A percentile compares a stretch with the other conserved stretches of the same genome.
phyloP scores from a whole-genome alignment of 2,329 filamentous ascomycete genomes.

The Xylaria sp. region DNA sequence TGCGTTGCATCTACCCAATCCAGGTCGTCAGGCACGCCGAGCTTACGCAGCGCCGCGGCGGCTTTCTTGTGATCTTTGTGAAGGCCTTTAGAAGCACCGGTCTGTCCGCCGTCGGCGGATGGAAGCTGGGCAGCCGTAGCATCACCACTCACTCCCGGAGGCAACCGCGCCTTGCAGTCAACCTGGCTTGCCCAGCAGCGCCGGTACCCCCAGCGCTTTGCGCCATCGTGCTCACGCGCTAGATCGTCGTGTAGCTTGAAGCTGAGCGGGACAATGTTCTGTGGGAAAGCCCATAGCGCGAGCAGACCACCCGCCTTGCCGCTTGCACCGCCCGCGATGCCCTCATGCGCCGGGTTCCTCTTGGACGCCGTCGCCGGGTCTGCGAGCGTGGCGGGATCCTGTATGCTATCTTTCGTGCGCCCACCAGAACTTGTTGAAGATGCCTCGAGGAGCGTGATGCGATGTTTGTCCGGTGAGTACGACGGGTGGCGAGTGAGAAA shows the following conservation, averaged over 20 bases:
- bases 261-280: slow-evolving; percentile 75
- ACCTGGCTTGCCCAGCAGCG: slow-evolving; percentile 51
- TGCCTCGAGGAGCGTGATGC: slow-evolving; percentile 78
- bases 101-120: slow-evolving; percentile 10
- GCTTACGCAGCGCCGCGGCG: slow-evolving; percentile 41
- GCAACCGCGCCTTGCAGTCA: slow-evolving; percentile 48
- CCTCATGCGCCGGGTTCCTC: slow-evolving; percentile 51
- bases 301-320: slow-evolving; percentile 82
- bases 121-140: neutral
- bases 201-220: slow-evolving; percentile 77
- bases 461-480: slow-evolving; percentile 72
- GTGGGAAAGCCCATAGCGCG: slow-evolving; percentile 79
- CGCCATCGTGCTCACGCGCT: slow-evolving; percentile 74
- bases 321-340: slow-evolving; percentile 78
- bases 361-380: slow-evolving; percentile 43
- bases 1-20: slow-evolving; percentile 73
- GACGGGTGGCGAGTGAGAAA: slow-evolving; percentile 77
- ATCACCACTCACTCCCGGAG: slow-evolving; percentile 38
- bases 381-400: slow-evolving; percentile 48
- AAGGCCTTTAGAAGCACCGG: slow-evolving; percentile 41
- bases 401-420: slow-evolving; percentile 49
- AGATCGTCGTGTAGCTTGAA: slow-evolving; percentile 77
- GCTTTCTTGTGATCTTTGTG: slow-evolving; percentile 50
- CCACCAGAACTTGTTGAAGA: slow-evolving; percentile 57
- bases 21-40: slow-evolving; percentile 65